These are phyloP conservation scores for Helotiales sp. DNA, from an alignment of 2,329 filamentous ascomycete genomes.

Conservation along the genomic window DNA sequence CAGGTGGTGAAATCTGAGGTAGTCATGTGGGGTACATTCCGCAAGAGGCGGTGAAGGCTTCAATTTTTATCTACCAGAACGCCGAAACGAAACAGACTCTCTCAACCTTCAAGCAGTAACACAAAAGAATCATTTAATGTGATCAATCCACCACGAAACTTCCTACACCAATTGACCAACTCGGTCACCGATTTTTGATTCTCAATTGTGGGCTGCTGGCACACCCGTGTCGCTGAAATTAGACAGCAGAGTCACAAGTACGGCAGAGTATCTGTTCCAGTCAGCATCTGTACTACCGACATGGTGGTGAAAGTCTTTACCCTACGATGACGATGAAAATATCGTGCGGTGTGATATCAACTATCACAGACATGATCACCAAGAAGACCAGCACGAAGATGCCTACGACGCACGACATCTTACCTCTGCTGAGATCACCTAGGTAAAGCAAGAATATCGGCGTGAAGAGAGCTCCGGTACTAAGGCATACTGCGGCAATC, in stretches of 20 bases:
- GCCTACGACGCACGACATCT: conserved; percentile 20
- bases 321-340: conserved; percentile 23
- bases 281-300: background rate
- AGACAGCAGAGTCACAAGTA: conserved; percentile 1
- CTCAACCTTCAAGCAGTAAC: too few relatives aligned
- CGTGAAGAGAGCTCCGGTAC: conserved; percentile 12
- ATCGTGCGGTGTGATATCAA: conserved; percentile 19
- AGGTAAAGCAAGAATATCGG: conserved; percentile 29
- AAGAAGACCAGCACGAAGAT: conserved; percentile 16
- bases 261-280: background rate
- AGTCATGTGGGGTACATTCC: background rate
- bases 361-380: conserved; percentile 5
- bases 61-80: background rate
- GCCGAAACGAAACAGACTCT: background rate
- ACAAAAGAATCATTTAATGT: too few relatives aligned
- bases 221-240: background rate
- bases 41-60: background rate
- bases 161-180: too few relatives aligned
- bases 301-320: background rate
- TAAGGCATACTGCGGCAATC: conserved; percentile 1
- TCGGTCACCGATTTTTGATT: too few relatives aligned
- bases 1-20: too few relatives aligned
- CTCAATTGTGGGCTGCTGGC: background rate
- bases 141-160: too few relatives aligned
- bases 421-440: background rate